Base-by-base conservation (phyloP, 176 grass and related monocot species). In the Phoenix dactylifera region DNA sequence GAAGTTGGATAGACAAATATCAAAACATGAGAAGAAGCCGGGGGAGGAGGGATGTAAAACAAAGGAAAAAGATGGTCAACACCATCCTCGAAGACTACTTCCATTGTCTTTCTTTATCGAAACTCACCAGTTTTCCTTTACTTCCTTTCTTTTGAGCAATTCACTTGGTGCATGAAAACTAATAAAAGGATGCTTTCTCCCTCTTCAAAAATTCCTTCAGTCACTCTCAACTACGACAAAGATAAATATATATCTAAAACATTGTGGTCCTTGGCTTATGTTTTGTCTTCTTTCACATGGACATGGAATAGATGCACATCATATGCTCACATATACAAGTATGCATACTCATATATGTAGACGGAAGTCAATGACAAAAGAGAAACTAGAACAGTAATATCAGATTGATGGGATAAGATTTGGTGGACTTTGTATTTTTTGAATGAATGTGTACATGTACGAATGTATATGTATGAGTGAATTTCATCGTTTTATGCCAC, bases 41-140 rank as follows among this genome's bases (percentile, higher is more conserved):
- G 60, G 69, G 66, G 64, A 65, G 51, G 22, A 57, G 17, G 56
- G 57, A 25, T 55, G 56, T 69, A 74, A 80, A 80, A 64, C 7
- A 51, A 18, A 22, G 10, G 9, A 65, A 77, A 30, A 85, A 64
- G 63, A 56, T 77, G 70, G 87, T 96, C 86, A 90, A 90, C 48
- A 35, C 69, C 65, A 70, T 59, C 78, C 75, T 85, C 35, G 75
- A 74, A 72, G 75, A 82, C 66, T 85, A 78, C 83, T 83, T 68
- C 81, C 83, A 87, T 87, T 84, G 86, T 89, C 68, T 86, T 68
- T 84, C 83, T 90, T 87, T 84, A 89, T 89, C 68, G 81, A 74
- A 83, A 83, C 58, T 78, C 80, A 76, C 73, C 52, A 76, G 77
- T 76, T 74, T 39, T 82, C 52, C 52, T 51, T 58, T 77, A 75